Base-by-base conservation (phyloP, 2,329 filamentous ascomycete species). In the Ophiocordyceps sinensis region DNA sequence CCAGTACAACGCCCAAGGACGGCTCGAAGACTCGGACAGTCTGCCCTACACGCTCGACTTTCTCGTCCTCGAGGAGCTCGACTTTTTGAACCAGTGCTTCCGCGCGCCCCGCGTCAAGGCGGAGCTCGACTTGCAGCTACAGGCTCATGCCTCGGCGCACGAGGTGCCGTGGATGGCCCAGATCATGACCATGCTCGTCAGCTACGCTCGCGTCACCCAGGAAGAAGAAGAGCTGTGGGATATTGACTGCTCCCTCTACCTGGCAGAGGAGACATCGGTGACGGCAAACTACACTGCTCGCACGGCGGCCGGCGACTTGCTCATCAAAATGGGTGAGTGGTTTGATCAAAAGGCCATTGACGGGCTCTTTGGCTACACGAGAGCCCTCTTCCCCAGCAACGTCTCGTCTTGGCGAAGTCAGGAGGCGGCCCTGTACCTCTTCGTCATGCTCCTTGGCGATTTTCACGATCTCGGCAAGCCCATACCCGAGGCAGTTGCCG, bases 221-320 rank as follows among this genome's bases (percentile, higher is more conserved):
- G 91, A 98, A 59, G 91, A 96, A 55, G 86, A 95, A 62, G 86
- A 85, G 8, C 65, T 98, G 10, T 98, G 91, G 91, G 86, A 95
- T 51, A 86, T 95, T 47, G 91, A 98, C 59, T 83, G 93, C 50
- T 96, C 94, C 44, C 74, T 98, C 2, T 98, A 93, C 61, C 71
- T 98, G 37, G 89, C 87, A 1, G 91, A 98, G 61, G 89, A 96
- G 63, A 89, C 86, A 2, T 89, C 87, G 2, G 83, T 95, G 15
- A 94, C 87, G 12, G 85, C 88, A 28, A 96, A 96, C 60, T 98
- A 96, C 63, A 95, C 91, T 0, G 85, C 91, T 13, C 79, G 91
- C 49, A 94, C 86, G 15, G 91, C 89, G 34, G 91, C 86, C 47
- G 88, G 87, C 38, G 91, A 96, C 57, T 67, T 98, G 38, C 73